Evolutionary conservation across 495 filamentous ascomycete genomes (phyloP).

Genomic region (Aspergillus bertholletiae): DNA sequence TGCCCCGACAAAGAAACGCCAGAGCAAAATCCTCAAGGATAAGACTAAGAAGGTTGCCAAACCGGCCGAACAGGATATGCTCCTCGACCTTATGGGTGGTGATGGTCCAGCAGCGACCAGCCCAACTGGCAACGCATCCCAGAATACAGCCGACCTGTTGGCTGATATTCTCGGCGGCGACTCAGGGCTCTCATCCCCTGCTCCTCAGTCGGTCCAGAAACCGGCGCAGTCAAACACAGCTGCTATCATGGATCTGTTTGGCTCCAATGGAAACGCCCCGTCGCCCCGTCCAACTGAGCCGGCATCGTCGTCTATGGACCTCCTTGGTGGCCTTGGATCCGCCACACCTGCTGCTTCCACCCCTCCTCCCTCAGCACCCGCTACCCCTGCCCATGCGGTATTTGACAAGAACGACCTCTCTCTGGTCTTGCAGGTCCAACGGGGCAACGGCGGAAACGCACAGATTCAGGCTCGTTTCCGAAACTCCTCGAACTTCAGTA

Average conservation of each 20-base stretch:
- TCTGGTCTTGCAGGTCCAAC: slow-evolving; percentile 77
- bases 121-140: slow-evolving; percentile 56
- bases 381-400: slow-evolving; percentile 57
- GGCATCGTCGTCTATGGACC: slow-evolving; percentile 45
- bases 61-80: slow-evolving; percentile 81
- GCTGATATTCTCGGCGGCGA: slow-evolving; percentile 70
- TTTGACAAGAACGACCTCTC: slow-evolving; percentile 84
- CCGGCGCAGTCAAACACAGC: slow-evolving; percentile 52
- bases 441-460: slow-evolving; percentile 62
- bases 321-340: slow-evolving; percentile 45
- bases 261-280: slow-evolving; percentile 40
- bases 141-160: slow-evolving; percentile 81
- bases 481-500: slow-evolving; percentile 62
- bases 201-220: slow-evolving; percentile 48
- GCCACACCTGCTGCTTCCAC: slow-evolving; percentile 34
- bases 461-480: slow-evolving; percentile 81
- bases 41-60: slow-evolving; percentile 73
- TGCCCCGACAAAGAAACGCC: slow-evolving; percentile 75
- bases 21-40: slow-evolving; percentile 64
- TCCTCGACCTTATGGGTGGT: slow-evolving; percentile 93
- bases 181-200: slow-evolving; percentile 50
- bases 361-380: slow-evolving; percentile 39
- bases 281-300: slow-evolving; percentile 32
- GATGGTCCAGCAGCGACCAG: slow-evolving; percentile 50
- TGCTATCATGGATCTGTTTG: slow-evolving; percentile 84